Evolutionary conservation across 495 filamentous ascomycete species (phyloP).

Genomic region (Aspergillus steynii): DNA sequence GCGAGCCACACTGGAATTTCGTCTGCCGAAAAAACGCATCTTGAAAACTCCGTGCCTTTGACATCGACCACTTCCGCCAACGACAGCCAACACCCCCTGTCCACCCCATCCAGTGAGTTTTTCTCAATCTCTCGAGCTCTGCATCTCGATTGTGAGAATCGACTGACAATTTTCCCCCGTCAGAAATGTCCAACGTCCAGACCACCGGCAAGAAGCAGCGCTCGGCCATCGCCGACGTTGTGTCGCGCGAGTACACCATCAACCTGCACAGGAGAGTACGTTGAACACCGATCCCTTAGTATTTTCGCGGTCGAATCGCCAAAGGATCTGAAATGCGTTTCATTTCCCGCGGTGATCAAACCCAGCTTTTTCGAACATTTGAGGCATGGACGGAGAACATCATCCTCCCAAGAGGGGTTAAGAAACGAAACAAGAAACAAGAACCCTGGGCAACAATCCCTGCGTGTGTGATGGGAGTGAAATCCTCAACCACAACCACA

Average conservation of each 20-base stretch:
- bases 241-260: conserved; percentile 99
- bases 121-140: not conserved
- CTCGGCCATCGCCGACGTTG: conserved; percentile 96
- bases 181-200: conserved; percentile 70
- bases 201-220: conserved; percentile 70
- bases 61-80: conserved; percentile 45
- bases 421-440: not conserved
- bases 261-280: conserved; percentile 99
- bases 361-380: conserved; percentile 24
- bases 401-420: not conserved
- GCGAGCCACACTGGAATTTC: conserved; percentile 48
- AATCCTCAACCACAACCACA: not conserved
- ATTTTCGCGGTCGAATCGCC: not conserved
- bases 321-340: conserved; percentile 7
- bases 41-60: conserved; percentile 30
- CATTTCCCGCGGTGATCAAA: conserved; percentile 23
- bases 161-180: conserved; percentile 3
- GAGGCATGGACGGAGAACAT: conserved; percentile 31
- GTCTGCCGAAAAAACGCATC: conserved; percentile 32
- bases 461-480: conserved; percentile 3
- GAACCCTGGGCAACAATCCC: not conserved
- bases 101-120: conserved; percentile 42
- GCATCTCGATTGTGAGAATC: conserved; percentile 4
- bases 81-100: conserved; percentile 42
- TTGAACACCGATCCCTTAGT: conserved; percentile 35